Conservation (phyloP, 1,139 yeast genomes). For the Candida glucosophila region DNA sequence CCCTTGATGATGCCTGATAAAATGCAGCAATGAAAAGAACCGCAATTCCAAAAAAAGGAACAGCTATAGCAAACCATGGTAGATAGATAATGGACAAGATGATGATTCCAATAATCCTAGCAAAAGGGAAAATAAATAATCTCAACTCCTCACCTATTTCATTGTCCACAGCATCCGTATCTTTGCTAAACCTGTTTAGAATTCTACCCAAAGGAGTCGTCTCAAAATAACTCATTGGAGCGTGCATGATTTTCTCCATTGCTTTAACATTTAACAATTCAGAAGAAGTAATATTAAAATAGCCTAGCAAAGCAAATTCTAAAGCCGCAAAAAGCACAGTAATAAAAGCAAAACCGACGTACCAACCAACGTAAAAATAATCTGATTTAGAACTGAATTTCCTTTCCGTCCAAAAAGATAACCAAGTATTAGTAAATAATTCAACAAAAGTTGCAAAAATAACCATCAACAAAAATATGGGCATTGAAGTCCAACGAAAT, state of each 20-base stretch:
- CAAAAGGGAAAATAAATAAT: slow-evolving; percentile 31
- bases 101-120: slow-evolving; percentile 32
- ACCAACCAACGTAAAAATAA: slow-evolving; percentile 23
- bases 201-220: slow-evolving; percentile 39
- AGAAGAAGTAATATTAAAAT: slow-evolving; percentile 39
- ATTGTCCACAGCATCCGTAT: slow-evolving; percentile 39
- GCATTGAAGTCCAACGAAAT: slow-evolving; percentile 21
- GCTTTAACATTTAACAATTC: slow-evolving; percentile 29
- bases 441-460: slow-evolving; percentile 31
- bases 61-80: slow-evolving; percentile 40
- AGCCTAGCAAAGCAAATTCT: slow-evolving; percentile 49
- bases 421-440: slow-evolving; percentile 33
- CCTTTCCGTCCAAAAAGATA: slow-evolving; percentile 27
- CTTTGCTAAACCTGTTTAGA: slow-evolving; percentile 48
- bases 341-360: slow-evolving; percentile 25
- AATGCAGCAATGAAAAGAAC: slow-evolving; percentile 28
- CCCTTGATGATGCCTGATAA: slow-evolving; percentile 37
- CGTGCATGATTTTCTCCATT: slow-evolving; percentile 28
- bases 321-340: slow-evolving; percentile 41
- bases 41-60: slow-evolving; percentile 27
- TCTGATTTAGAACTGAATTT: slow-evolving; percentile 16
- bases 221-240: slow-evolving; percentile 39
- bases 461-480: slow-evolving; percentile 26
- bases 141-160: slow-evolving; percentile 39
- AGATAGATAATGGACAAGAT: slow-evolving; percentile 36